Evolutionary conservation across 495 filamentous ascomycete genomes (phyloP).

Genomic region (Hypoxylon lenormandii): DNA sequence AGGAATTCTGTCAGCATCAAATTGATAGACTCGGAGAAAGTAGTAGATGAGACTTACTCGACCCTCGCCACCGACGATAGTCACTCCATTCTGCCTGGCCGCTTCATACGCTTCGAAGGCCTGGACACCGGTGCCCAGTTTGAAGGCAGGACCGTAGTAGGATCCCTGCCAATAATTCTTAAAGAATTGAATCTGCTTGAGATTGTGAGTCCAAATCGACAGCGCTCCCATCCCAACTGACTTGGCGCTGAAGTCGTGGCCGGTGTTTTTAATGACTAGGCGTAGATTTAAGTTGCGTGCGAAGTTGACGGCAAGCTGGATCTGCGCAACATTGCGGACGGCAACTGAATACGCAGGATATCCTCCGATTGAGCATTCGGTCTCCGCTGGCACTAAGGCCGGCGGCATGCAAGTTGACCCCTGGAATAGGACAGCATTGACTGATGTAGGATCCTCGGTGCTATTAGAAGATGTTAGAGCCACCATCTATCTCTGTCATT

Average conservation of each 20-base stretch:
- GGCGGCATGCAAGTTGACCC: slow-evolving; percentile 58
- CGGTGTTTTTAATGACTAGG: slow-evolving; percentile 70
- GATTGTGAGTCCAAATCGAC: slow-evolving; percentile 64
- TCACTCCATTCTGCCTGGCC: slow-evolving; percentile 55
- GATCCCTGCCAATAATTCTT: slow-evolving; percentile 52
- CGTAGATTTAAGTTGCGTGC: slow-evolving; percentile 69
- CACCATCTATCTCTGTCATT: neutral
- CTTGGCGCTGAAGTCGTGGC: slow-evolving; percentile 67
- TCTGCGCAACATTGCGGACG: slow-evolving; percentile 64
- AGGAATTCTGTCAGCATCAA: neutral
- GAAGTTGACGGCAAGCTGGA: slow-evolving; percentile 73
- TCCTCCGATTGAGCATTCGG: slow-evolving; percentile 62
- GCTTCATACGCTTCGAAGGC: slow-evolving; percentile 60
- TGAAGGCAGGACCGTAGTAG: slow-evolving; percentile 62
- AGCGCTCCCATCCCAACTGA: slow-evolving; percentile 62
- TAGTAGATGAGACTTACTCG: slow-evolving; percentile 36
- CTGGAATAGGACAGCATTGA: slow-evolving; percentile 61
- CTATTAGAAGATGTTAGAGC: slow-evolving; percentile 40
- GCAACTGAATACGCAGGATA: slow-evolving; percentile 70
- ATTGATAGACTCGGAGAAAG: neutral
- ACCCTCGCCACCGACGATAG: slow-evolving; percentile 64
- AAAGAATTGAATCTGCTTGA: slow-evolving; percentile 60
- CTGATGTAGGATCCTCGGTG: slow-evolving; percentile 53
- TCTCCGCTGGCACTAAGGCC: slow-evolving; percentile 57
- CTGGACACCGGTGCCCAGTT: slow-evolving; percentile 62